These are phyloP conservation scores for Kwoniella heveanensis DNA, from an alignment of 768 basidiomycete genomes.

Conservation along the genomic window DNA sequence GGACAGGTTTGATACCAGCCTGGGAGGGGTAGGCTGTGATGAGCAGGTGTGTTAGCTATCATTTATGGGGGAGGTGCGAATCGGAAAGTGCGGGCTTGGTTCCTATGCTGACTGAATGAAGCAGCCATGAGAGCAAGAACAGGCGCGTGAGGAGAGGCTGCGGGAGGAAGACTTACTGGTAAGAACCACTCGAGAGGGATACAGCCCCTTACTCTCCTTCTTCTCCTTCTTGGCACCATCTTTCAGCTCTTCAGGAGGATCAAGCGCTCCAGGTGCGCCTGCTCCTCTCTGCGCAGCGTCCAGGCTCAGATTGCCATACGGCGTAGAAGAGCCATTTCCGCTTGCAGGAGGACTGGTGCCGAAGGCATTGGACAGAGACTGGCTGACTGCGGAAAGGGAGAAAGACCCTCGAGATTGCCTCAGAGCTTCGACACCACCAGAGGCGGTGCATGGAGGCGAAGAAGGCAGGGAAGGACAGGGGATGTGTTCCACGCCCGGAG, in stretches of 20 bases:
- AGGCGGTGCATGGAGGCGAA: conserved; percentile 17
- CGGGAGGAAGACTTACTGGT: conserved; percentile 37
- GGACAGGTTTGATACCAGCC: conserved; percentile 78
- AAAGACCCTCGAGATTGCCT: conserved; percentile 19
- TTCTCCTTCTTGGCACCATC: conserved; percentile 20
- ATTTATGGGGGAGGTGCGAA: too few relatives aligned
- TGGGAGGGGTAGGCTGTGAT: conserved; percentile 81
- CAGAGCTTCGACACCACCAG: conserved; percentile 33
- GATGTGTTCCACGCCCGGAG: conserved; percentile 24
- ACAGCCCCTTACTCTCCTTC: conserved; percentile 22
- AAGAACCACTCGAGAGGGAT: conserved; percentile 28
- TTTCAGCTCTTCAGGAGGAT: conserved; percentile 15
- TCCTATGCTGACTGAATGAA: too few relatives aligned
- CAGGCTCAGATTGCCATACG: conserved; percentile 38
- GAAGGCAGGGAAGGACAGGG: conserved; percentile 24
- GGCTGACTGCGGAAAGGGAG: not conserved
- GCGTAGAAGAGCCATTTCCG: conserved; percentile 26
- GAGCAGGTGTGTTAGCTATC: conserved; percentile 4
- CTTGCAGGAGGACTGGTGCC: conserved; percentile 2
- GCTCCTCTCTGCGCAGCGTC: conserved; percentile 28
- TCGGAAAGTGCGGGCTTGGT: too few relatives aligned
- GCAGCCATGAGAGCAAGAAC: too few relatives aligned
- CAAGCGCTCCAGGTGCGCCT: conserved; percentile 32
- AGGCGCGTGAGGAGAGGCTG: too few relatives aligned
- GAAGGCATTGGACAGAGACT: not conserved